phyloP scores from a whole-genome alignment of 805 yeast genomes.

The Myxozyma udenii region DNA sequence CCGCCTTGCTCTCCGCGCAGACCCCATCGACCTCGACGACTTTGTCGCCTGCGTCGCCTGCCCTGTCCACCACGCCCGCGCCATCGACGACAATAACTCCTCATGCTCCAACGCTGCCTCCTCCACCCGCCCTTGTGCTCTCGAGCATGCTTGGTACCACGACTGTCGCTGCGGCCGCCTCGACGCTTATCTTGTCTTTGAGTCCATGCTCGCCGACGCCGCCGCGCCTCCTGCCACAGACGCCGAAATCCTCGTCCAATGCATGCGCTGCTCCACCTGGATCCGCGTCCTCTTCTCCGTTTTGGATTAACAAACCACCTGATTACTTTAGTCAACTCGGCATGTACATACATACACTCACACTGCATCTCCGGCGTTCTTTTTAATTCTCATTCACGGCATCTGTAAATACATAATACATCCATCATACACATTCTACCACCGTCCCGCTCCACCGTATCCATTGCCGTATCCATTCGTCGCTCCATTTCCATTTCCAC shows the following conservation, averaged over 20 bases:
- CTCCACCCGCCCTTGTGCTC: not conserved
- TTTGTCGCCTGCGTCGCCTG: constrained; percentile 46
- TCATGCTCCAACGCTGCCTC: constrained; percentile 3
- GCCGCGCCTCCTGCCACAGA: constrained; percentile 12
- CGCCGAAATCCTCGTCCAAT: constrained; percentile 71
- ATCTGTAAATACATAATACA: not conserved
- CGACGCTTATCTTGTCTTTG: constrained; percentile 58
- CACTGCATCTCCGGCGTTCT: not conserved
- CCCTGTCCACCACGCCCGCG: constrained; percentile 29
- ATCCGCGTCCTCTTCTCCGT: constrained; percentile 59
- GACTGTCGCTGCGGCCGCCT: constrained; percentile 44
- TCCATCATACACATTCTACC: not conserved
- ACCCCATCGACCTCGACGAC: constrained; percentile 61
- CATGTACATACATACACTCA: too few species aligned
- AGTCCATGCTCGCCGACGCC: constrained; percentile 55
- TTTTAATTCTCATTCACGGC: constrained; percentile 3
- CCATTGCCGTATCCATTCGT: not conserved
- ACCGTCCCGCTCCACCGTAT: not conserved
- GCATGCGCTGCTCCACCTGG: constrained; percentile 84
- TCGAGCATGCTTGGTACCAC: constrained; percentile 34
- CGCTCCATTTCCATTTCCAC: constrained; percentile 10
- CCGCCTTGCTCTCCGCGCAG: constrained; percentile 47
- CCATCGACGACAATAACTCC: not conserved
- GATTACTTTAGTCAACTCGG: too few species aligned
- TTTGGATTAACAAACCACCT: constrained; percentile 30